A percentile compares a stretch with the other conserved stretches of the same genome.
Evolutionary conservation across 2,329 filamentous ascomycete genomes (phyloP).

Genomic region (Xylariaceae sp.): DNA sequence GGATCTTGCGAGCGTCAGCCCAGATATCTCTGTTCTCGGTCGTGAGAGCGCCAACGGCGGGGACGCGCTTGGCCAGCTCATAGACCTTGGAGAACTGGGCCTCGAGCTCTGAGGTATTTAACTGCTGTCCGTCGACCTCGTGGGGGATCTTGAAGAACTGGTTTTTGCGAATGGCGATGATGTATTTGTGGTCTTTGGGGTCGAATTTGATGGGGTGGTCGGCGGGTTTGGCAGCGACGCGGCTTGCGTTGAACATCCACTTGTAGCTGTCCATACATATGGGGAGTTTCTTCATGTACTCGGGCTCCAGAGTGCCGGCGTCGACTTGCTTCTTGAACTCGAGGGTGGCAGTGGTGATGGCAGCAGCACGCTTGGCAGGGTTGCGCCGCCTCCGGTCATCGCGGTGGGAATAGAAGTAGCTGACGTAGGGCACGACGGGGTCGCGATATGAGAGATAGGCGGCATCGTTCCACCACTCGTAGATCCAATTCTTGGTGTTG

Average conservation of each 20-base stretch:
- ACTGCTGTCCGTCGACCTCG: slow-evolving; percentile 75
- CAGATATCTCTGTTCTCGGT: slow-evolving; percentile 91
- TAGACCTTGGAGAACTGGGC: slow-evolving; percentile 84
- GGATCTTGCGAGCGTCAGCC: slow-evolving; percentile 74
- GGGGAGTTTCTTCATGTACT: slow-evolving; percentile 97
- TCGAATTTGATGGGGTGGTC: slow-evolving; percentile 83
- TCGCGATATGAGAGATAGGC: slow-evolving; percentile 93
- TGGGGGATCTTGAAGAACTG: slow-evolving; percentile 92
- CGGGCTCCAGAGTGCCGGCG: slow-evolving; percentile 76
- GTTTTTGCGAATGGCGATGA: slow-evolving; percentile 89
- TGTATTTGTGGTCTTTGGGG: slow-evolving; percentile 73
- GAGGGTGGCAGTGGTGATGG: slow-evolving; percentile 77
- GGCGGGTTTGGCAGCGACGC: slow-evolving; percentile 75
- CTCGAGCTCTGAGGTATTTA: slow-evolving; percentile 87
- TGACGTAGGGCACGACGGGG: slow-evolving; percentile 95
- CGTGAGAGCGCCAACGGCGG: slow-evolving; percentile 80
- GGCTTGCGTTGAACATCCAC: slow-evolving; percentile 97
- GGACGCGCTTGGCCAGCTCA: slow-evolving; percentile 64
- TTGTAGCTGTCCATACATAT: slow-evolving; percentile 98
- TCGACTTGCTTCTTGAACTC: slow-evolving; percentile 97
- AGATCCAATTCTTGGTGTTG: slow-evolving; percentile 86
- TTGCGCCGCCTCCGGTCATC: slow-evolving; percentile 86
- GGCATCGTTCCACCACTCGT: slow-evolving; percentile 96
- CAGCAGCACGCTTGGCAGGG: slow-evolving; percentile 88
- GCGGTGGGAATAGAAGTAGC: slow-evolving; percentile 98